Evolutionary conservation across 208 protist genomes (phyloP).

Genomic region (Naegleria lovaniensis): DNA sequence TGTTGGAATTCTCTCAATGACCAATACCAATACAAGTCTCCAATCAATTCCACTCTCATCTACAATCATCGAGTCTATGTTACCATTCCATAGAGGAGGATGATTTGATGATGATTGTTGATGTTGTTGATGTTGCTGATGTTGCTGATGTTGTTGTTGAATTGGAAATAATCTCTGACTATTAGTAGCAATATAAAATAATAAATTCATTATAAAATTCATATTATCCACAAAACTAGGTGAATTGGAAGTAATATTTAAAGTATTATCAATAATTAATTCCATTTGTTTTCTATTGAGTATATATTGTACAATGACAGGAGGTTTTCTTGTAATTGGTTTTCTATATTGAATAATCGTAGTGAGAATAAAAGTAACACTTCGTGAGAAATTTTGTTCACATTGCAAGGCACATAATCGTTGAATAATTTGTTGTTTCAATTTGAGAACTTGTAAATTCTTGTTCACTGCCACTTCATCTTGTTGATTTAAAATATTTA

Average conservation of each 20-base stretch:
- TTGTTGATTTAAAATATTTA: not conserved
- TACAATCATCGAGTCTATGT: too few species aligned
- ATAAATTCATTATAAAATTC: slow-evolving; percentile 13
- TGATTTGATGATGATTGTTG: too few species aligned
- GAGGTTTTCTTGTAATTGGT: not conserved
- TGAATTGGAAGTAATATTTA: not conserved
- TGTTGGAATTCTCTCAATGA: not conserved
- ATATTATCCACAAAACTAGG: slow-evolving; percentile 4
- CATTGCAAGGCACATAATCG: not conserved
- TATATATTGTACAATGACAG: not conserved
- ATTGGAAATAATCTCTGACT: not conserved
- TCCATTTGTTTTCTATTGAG: not conserved
- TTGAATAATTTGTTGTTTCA: not conserved
- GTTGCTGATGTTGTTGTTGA: too few species aligned
- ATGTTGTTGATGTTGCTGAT: too few species aligned
- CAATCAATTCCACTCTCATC: not conserved
- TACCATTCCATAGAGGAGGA: too few species aligned
- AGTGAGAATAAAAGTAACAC: not conserved
- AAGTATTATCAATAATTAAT: not conserved
- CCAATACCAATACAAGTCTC: not conserved
- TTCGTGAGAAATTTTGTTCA: not conserved
- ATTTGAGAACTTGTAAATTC: not conserved
- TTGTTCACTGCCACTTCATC: not conserved
- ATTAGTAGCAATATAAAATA: not conserved
- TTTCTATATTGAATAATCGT: not conserved